A percentile compares a stretch with the other conserved stretches of the same genome.
phyloP scores from a whole-genome alignment of 2,329 filamentous ascomycete species.

The Pleoardoris graminearum region DNA sequence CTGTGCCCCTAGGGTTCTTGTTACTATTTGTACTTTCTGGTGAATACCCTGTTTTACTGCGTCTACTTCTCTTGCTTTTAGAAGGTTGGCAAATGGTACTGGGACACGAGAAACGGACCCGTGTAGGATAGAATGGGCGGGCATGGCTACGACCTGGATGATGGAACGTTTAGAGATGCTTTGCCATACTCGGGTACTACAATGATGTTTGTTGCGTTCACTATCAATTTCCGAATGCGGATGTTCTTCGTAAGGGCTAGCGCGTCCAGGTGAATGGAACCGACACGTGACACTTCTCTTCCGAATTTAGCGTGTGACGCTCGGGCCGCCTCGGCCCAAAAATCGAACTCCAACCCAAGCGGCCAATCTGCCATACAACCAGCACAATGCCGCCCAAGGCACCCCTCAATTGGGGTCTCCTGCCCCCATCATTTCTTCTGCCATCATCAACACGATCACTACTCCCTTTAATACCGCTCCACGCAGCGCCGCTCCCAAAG shows the following conservation, averaged over 20 bases:
- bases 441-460: conserved; percentile 33
- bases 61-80: conserved; percentile 1
- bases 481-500: conserved; percentile 14
- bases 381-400: conserved; percentile 40
- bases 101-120: not conserved
- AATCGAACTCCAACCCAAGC: conserved; percentile 14
- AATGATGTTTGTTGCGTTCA: not conserved
- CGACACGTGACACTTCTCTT: conserved; percentile 3
- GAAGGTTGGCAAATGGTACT: not conserved
- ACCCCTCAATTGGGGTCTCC: conserved; percentile 39
- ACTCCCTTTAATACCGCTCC: conserved; percentile 23
- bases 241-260: not conserved
- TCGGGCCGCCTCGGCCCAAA: conserved; percentile 15
- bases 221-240: not conserved
- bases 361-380: conserved; percentile 9
- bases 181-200: not conserved
- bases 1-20: not conserved
- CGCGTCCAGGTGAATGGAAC: not conserved
- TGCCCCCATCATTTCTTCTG: conserved; percentile 34
- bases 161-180: not conserved
- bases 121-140: conserved; percentile 7
- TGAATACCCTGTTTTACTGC: conserved; percentile 30
- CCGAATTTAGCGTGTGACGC: conserved; percentile 1
- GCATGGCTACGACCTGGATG: conserved; percentile 1
- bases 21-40: conserved; percentile 15